Evolutionary conservation across 2,329 filamentous ascomycete genomes (phyloP).

Genomic region (Aspergillus novofumigatus): DNA sequence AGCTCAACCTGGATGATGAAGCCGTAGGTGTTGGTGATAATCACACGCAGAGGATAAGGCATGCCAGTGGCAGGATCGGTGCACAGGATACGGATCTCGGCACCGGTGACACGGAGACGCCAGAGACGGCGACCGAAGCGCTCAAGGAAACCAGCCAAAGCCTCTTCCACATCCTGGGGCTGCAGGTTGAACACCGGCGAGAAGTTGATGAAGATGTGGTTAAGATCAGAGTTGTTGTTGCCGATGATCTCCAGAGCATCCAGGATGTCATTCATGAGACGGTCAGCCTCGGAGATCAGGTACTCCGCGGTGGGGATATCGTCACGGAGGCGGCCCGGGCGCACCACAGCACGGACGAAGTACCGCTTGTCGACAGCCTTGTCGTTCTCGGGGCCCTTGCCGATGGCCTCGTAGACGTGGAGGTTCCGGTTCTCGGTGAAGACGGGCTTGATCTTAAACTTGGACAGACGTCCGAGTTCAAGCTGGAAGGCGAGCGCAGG

Average conservation of each 20-base stretch:
- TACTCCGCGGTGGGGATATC: constrained; percentile 99
- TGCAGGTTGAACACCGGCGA: constrained; percentile 91
- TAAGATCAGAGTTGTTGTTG: constrained; percentile 98
- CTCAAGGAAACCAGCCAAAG: constrained; percentile 90
- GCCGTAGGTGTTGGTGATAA: constrained; percentile 97
- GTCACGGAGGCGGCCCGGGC: constrained; percentile 88
- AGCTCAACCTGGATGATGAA: constrained; percentile 97
- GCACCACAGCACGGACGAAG: constrained; percentile 93
- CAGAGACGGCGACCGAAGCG: constrained; percentile 92
- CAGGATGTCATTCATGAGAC: constrained; percentile 94
- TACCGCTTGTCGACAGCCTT: constrained; percentile 71
- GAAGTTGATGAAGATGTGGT: constrained; percentile 99
- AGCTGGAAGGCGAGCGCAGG: constrained; percentile 97
- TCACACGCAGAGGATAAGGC: constrained; percentile 87
- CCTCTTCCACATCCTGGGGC: constrained; percentile 85
- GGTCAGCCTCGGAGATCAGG: constrained; percentile 93
- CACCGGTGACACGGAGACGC: constrained; percentile 93
- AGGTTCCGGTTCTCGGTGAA: constrained; percentile 99
- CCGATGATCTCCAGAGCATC: constrained; percentile 97
- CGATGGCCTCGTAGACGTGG: constrained; percentile 94
- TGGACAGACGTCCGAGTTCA: constrained; percentile 86
- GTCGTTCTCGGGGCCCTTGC: constrained; percentile 91
- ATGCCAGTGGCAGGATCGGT: constrained; percentile 80
- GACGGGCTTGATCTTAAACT: constrained; percentile 97
- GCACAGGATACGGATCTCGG: constrained; percentile 97